Base-by-base conservation (phyloP, 1,284 basidiomycete species). In the Ceratobasidium sp. region DNA sequence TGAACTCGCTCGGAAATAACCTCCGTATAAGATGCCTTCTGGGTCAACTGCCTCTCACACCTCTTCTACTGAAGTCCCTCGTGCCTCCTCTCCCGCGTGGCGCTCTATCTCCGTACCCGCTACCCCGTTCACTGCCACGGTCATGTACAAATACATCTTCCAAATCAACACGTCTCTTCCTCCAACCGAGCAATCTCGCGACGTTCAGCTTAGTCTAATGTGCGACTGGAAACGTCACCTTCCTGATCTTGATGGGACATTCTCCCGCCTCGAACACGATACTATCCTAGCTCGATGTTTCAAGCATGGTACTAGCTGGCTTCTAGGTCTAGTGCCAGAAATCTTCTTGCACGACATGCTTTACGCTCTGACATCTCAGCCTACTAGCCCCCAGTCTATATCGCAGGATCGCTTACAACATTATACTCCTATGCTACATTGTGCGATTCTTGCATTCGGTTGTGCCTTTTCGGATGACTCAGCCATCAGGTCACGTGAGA, bases 391-490 rank as follows among this genome's bases (percentile, higher is more conserved):
- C 10, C 23, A 33, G 46, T 13, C 15, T 15, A n/a, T 23, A 54
- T 50, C 28, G 0, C 50, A 10, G 3, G 23, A 28, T 23, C 28
- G 9, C 3, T 17, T 54, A 4, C 66, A 33, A 56, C 89, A 91
- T 80, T 93, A 93, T 84, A 91, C 90, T 1, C 91, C 91, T 0
- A 90, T 93, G 86, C 85, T 93, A 2, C 92, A 94, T 83, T 93
- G 93, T 81, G 86, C 90, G 2, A 84, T 92, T 0, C 84, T 94
- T 3, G 86, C 92, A 0, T 83, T 93, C 33, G 91, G 89, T 0
- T 84, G 88, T 0, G 88, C 89, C 0, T 92, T 89, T 80, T 88
- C 90, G 2, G 89, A 91, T 70, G 88, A 91, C 61, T 88, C 88
- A 0, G 80, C 83, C 28, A 85, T 91, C 46, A 85, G 87, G 6